These are phyloP conservation scores for Rheum nobile DNA, from an alignment of 148 eudicot species.

Conservation along the genomic window DNA sequence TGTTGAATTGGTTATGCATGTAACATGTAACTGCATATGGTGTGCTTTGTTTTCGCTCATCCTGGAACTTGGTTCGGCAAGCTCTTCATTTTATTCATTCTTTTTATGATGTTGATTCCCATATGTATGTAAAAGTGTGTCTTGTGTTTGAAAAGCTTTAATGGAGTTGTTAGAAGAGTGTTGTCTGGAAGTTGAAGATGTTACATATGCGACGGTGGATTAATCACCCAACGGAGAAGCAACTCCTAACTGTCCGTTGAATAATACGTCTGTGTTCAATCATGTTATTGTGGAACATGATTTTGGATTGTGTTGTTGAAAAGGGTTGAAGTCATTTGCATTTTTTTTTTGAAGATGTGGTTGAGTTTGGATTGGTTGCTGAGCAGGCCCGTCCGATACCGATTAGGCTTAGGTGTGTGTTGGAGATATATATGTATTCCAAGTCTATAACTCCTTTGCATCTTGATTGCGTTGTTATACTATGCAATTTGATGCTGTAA, in stretches of 20 bases:
- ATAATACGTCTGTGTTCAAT: too few relatives aligned
- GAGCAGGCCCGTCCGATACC: too few relatives aligned
- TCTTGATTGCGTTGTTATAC: too few relatives aligned
- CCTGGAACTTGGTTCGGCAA: background rate
- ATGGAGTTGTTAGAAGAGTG: background rate
- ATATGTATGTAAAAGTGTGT: background rate
- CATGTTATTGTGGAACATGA: too few relatives aligned
- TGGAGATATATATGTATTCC: too few relatives aligned
- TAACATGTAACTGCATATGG: slow-evolving; percentile 3
- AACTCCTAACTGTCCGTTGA: background rate
- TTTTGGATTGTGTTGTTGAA: too few relatives aligned
- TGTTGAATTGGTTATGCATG: background rate
- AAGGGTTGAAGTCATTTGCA: too few relatives aligned
- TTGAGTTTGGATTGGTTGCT: too few relatives aligned
- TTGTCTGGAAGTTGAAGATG: background rate
- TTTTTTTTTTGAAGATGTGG: too few relatives aligned
- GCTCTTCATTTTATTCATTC: slow-evolving; percentile 2
- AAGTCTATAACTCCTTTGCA: too few relatives aligned
- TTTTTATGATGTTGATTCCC: background rate
- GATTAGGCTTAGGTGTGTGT: too few relatives aligned
- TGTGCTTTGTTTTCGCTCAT: background rate
- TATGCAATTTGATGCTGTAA: too few relatives aligned
- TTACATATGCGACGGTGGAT: background rate
- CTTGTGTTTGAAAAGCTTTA: background rate
- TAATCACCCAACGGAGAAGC: background rate